Percentiles rank a stretch among this genome's conserved stretches.
phyloP scores from a whole-genome alignment of 2,329 filamentous ascomycete genomes.

The Colletotrichum viniferum region DNA sequence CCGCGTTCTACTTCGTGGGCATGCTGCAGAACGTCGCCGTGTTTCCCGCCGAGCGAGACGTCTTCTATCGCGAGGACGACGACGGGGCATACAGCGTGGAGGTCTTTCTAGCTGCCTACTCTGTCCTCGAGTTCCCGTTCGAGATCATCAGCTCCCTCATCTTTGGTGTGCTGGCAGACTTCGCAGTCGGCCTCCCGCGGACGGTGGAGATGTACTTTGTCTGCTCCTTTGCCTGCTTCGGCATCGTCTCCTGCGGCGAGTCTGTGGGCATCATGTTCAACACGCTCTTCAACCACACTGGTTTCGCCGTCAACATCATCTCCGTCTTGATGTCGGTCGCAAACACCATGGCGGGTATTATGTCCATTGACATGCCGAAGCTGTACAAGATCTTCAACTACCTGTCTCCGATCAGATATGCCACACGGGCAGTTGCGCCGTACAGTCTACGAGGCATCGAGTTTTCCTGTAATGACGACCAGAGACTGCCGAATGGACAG shows the following conservation, averaged over 20 bases:
- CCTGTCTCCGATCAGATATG: slow-evolving; percentile 73
- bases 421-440: slow-evolving; percentile 68
- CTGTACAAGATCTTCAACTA: slow-evolving; percentile 74
- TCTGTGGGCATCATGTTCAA: slow-evolving; percentile 82
- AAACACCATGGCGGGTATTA: slow-evolving; percentile 72
- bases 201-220: slow-evolving; percentile 71
- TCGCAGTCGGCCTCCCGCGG: slow-evolving; percentile 69
- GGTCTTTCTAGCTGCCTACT: slow-evolving; percentile 74
- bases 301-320: slow-evolving; percentile 77
- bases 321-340: slow-evolving; percentile 72
- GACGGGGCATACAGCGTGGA: slow-evolving; percentile 75
- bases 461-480: slow-evolving; percentile 67
- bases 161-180: slow-evolving; percentile 67
- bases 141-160: slow-evolving; percentile 69
- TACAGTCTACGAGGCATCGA: slow-evolving; percentile 64
- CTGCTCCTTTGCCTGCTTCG: slow-evolving; percentile 71
- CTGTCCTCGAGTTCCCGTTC: slow-evolving; percentile 73
- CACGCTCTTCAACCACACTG: slow-evolving; percentile 74
- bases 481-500: slow-evolving; percentile 61
- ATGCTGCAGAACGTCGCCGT: slow-evolving; percentile 82
- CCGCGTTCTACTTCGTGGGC: slow-evolving; percentile 74
- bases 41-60: slow-evolving; percentile 74
- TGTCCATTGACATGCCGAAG: slow-evolving; percentile 71
- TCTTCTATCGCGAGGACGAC: slow-evolving; percentile 78
- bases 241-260: slow-evolving; percentile 76